A percentile compares a stretch with the other conserved stretches of the same genome.
These are phyloP conservation scores for Aspergillus panamensis DNA, from an alignment of 495 filamentous ascomycete species.

Conservation along the genomic window DNA sequence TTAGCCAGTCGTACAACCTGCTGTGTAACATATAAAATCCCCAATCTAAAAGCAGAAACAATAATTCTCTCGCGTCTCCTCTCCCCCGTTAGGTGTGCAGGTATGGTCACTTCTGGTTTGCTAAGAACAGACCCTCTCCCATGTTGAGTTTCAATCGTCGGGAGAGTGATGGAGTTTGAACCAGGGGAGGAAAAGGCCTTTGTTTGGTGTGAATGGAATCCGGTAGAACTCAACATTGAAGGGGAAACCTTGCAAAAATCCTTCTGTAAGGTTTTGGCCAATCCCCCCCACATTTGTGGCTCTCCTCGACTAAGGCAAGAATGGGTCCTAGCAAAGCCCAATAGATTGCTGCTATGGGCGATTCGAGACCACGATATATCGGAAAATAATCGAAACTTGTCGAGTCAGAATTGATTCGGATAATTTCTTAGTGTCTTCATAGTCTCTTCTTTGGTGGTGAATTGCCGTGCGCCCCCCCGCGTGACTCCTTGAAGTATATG, in stretches of 20 bases:
- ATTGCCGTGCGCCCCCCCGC: background rate
- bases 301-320: slow-evolving; percentile 1
- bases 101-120: background rate
- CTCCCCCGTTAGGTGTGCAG: background rate
- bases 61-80: background rate
- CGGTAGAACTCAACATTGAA: background rate
- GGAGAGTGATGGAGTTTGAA: background rate
- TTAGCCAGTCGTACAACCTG: background rate
- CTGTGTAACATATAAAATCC: slow-evolving; percentile 8
- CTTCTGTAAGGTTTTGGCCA: slow-evolving; percentile 17
- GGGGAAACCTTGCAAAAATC: slow-evolving; percentile 3
- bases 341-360: slow-evolving; percentile 14
- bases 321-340: slow-evolving; percentile 9
- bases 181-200: background rate
- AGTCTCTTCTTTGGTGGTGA: slow-evolving; percentile 9
- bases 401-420: slow-evolving; percentile 15
- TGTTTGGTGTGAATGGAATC: slow-evolving; percentile 15
- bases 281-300: slow-evolving; percentile 8
- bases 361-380: slow-evolving; percentile 21
- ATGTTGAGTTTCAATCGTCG: background rate
- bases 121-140: background rate
- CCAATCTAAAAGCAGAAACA: slow-evolving; percentile 2
- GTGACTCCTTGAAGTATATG: background rate
- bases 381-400: slow-evolving; percentile 23
- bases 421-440: slow-evolving; percentile 8